Percentiles rank a stretch among this genome's conserved stretches.
Conservation (phyloP, 352 stramenopile species). For the Hyaloperonospora brassicae region DNA sequence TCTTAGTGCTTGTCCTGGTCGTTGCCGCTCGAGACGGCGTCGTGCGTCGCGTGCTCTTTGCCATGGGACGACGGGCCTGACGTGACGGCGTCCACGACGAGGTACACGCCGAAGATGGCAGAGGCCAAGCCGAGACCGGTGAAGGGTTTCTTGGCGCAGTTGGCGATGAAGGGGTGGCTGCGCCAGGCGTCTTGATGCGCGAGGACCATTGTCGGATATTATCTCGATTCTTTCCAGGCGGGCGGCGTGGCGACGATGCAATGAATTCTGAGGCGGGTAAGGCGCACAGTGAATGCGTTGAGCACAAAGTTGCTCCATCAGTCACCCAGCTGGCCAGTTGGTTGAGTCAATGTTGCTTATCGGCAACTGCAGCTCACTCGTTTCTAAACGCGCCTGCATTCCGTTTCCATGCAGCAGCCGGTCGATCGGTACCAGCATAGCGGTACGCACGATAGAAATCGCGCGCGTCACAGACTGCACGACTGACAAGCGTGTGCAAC, state of each 20-base stretch:
- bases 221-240: constrained; percentile 1
- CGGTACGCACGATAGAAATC: too few species aligned
- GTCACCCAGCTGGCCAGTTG: too few species aligned
- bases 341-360: constrained; percentile 1
- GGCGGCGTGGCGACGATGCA: constrained; percentile 12
- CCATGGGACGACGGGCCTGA: constrained; percentile 30
- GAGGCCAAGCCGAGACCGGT: constrained; percentile 66
- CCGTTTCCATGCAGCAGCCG: too few species aligned
- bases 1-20: too few species aligned
- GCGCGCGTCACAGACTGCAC: constrained; percentile 1
- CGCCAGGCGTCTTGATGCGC: constrained; percentile 81
- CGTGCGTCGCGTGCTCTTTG: constrained; percentile 25
- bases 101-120: constrained; percentile 74
- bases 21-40: constrained; percentile 8
- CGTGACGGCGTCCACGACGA: constrained; percentile 56
- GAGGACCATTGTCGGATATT: constrained; percentile 65
- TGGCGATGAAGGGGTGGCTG: constrained; percentile 80
- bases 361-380: constrained; percentile 4
- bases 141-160: constrained; percentile 82
- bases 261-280: constrained; percentile 12
- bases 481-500: constrained; percentile 9
- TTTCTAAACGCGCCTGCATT: not conserved
- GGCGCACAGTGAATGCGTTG: not conserved
- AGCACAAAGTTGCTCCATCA: not conserved
- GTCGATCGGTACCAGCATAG: too few species aligned